A percentile compares a stretch with the other conserved stretches of the same genome.
Conservation (phyloP, 75 land plant genomes). For the Pseudotsuga menziesii region DNA sequence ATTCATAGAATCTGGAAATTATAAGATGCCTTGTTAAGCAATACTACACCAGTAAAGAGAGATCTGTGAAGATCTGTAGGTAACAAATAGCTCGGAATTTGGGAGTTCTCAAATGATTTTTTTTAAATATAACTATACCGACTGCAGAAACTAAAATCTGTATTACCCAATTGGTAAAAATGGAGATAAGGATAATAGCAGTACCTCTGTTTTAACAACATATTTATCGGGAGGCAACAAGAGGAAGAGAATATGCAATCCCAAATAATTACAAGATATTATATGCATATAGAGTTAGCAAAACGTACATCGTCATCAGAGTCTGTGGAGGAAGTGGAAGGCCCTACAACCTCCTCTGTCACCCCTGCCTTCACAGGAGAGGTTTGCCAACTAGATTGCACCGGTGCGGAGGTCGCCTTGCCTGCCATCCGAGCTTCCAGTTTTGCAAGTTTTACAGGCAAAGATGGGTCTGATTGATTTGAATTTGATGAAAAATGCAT, state of each 20-base stretch:
- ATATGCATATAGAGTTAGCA: neutral
- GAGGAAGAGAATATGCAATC: neutral
- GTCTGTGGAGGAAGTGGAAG: slow-evolving; percentile 42
- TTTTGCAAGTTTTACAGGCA: slow-evolving; percentile 78
- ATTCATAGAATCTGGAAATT: neutral
- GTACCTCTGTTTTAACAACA: too few species aligned
- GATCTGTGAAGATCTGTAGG: neutral
- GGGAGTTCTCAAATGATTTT: too few species aligned
- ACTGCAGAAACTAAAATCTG: too few species aligned
- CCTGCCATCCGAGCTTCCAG: slow-evolving; percentile 90
- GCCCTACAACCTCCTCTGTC: slow-evolving; percentile 4
- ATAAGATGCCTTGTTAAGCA: neutral
- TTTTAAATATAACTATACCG: too few species aligned
- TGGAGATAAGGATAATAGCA: too few species aligned
- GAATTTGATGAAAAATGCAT: slow-evolving; percentile 82
- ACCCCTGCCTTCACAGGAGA: slow-evolving; percentile 9
- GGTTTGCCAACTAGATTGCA: slow-evolving; percentile 19
- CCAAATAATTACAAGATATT: neutral
- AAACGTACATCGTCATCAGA: slow-evolving; percentile 68
- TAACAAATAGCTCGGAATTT: too few species aligned
- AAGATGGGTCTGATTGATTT: slow-evolving; percentile 70
- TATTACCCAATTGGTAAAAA: too few species aligned
- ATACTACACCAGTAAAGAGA: neutral
- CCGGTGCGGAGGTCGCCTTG: slow-evolving; percentile 41
- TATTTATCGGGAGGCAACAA: neutral